Evolutionary conservation across 495 filamentous ascomycete genomes (phyloP).

Genomic region (Saxophila tyrrhenica): DNA sequence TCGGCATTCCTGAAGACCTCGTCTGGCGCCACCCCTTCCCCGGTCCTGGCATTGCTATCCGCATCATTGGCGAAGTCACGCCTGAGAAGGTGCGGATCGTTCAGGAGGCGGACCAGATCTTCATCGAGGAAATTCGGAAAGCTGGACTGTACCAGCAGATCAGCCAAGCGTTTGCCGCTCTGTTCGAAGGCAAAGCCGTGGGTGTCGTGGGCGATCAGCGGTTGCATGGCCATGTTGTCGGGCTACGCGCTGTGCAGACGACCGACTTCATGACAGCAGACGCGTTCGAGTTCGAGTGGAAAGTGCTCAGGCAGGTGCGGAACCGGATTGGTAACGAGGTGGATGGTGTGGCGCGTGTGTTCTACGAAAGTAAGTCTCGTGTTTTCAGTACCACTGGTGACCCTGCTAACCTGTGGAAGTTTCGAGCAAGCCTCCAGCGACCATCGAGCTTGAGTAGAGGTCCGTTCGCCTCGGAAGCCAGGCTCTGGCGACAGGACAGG

Average conservation of each 20-base stretch:
- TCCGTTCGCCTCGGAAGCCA: background rate
- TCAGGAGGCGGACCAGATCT: slow-evolving; percentile 74
- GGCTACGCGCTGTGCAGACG: slow-evolving; percentile 63
- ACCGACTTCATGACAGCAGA: slow-evolving; percentile 79
- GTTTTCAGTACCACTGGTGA: background rate
- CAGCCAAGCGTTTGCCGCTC: slow-evolving; percentile 71
- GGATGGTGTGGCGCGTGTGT: slow-evolving; percentile 55
- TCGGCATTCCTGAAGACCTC: slow-evolving; percentile 66
- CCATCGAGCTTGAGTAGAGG: slow-evolving; percentile 60
- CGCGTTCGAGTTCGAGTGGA: slow-evolving; percentile 52
- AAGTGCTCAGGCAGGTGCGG: slow-evolving; percentile 57
- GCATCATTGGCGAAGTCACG: slow-evolving; percentile 82
- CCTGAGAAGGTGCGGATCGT: slow-evolving; percentile 67
- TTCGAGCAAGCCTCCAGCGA: slow-evolving; percentile 73
- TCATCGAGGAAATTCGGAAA: slow-evolving; percentile 72
- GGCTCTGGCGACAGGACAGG: background rate
- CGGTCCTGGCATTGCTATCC: slow-evolving; percentile 76
- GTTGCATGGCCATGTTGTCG: slow-evolving; percentile 45
- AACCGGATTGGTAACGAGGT: slow-evolving; percentile 79
- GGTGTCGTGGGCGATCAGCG: slow-evolving; percentile 73
- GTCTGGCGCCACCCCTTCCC: slow-evolving; percentile 81
- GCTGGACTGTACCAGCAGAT: slow-evolving; percentile 78
- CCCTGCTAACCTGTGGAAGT: slow-evolving; percentile 27
- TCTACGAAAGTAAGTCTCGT: slow-evolving; percentile 37
- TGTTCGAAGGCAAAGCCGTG: slow-evolving; percentile 61